Percentiles rank a stretch among this genome's conserved stretches.
Conservation (phyloP, 192 early-diverging fungal genomes). For the Podila clonocystis region DNA sequence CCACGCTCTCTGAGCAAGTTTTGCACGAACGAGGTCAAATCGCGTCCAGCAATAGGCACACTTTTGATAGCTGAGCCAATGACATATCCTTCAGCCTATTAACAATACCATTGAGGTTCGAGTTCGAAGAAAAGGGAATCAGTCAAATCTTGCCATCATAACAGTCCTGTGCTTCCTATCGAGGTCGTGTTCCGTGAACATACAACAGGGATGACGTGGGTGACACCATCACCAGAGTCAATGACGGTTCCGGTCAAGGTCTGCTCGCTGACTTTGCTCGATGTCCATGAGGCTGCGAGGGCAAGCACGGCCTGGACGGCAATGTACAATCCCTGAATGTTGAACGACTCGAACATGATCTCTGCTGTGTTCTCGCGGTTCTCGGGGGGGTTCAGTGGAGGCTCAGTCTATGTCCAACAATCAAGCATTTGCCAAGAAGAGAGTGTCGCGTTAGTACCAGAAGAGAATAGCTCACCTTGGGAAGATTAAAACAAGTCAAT, state of each 20-base stretch:
- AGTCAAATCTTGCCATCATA: neutral
- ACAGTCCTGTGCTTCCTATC: neutral
- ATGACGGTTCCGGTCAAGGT: conserved; percentile 98
- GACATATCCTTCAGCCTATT: conserved; percentile 99
- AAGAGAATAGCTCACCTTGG: too few species aligned
- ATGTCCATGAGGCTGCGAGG: conserved; percentile 94
- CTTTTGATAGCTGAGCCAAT: conserved; percentile 98
- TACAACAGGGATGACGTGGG: conserved; percentile 98
- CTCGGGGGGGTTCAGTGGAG: conserved; percentile 97
- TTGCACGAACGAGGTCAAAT: conserved; percentile 98
- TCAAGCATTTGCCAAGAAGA: neutral
- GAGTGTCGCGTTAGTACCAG: neutral
- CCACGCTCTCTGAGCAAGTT: conserved; percentile 95
- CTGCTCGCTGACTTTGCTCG: conserved; percentile 82
- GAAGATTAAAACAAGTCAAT: too few species aligned
- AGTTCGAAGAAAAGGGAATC: too few species aligned
- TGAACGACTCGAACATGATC: conserved; percentile 99
- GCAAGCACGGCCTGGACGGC: conserved; percentile 99
- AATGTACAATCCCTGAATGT: conserved; percentile 97
- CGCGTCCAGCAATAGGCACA: conserved; percentile 98
- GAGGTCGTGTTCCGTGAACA: conserved; percentile 13
- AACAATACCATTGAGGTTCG: too few species aligned
- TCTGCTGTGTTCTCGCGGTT: conserved; percentile 99
- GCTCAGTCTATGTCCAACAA: conserved; percentile 88
- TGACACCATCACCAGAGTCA: conserved; percentile 98